Evolutionary conservation across 1,284 basidiomycete genomes (phyloP), one percentile per base, ranked within the genome.

Genomic region (Violaceomyces palustris): DNA sequence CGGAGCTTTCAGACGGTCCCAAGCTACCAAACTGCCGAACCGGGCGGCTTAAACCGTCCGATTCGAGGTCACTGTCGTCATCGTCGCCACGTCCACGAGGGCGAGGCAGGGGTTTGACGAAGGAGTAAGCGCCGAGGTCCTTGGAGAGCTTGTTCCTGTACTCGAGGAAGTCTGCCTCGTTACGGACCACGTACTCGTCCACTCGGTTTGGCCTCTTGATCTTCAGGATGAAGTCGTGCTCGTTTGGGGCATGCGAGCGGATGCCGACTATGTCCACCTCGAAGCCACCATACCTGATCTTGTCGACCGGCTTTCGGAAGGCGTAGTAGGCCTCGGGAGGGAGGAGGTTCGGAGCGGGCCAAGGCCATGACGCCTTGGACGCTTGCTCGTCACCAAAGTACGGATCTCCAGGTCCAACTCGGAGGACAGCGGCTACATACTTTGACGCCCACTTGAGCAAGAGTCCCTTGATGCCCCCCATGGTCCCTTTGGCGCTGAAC

Each of bases 201-300:
- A 56, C 44, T 4, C 57, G 59, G 33, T 67, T 64, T 30, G 61
- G 67, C n/a, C 64, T 55, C 19, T 61, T 61, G 23, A 71, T 60
- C 14, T 61, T 50, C 17, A 69, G 47, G 34, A 71, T 46, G 42
- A 64, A 66, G 48, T 69, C 64, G 26, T 60, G 49, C 32, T 59
- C 63, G 22, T 31, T 41, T 11, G 43, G 18, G 27, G 43, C 42
- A 34, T 53, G 54, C 32, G 34, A 39, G 23, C 67, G 61, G 27
- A 67, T 48, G 7, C 63, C 60, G 17, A 69, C 61, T 6, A 69
- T 35, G 34, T 69, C 65, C n/a, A 68, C 65, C 38, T 69, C 67
- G 30, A 63, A 57, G 35, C 68, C 68, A 21, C 68, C 68, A 19
- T 64, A 51, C 42, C 59, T 60, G 42, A 71, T 41, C 9, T 57